These are phyloP conservation scores for Yamadazyma diospyri DNA, from an alignment of 1,139 yeast species.

Conservation along the genomic window DNA sequence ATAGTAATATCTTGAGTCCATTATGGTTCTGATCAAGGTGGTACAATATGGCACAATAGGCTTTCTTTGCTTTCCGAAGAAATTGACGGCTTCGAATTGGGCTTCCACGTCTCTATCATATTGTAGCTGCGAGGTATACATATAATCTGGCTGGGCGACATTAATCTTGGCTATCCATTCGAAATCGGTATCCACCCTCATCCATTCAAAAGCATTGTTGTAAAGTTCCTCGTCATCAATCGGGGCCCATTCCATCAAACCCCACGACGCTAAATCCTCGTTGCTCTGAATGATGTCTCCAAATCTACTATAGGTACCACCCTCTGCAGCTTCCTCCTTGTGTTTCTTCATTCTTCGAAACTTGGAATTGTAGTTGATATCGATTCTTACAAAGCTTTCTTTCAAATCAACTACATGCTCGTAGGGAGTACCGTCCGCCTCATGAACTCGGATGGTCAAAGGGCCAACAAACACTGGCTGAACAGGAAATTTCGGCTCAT, in stretches of 20 bases:
- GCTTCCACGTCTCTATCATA: conserved; percentile 97
- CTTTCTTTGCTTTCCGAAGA: conserved; percentile 58
- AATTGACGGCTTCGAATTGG: conserved; percentile 77
- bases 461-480: conserved; percentile 79
- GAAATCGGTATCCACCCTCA: conserved; percentile 92
- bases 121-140: conserved; percentile 90
- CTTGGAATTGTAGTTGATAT: conserved; percentile 92
- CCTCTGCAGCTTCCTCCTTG: conserved; percentile 40
- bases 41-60: conserved; percentile 71
- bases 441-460: conserved; percentile 94
- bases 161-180: conserved; percentile 90
- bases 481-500: conserved; percentile 34
- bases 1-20: conserved; percentile 84
- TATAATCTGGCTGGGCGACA: conserved; percentile 89
- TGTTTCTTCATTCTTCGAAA: conserved; percentile 68
- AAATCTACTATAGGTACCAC: conserved; percentile 52
- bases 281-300: conserved; percentile 73
- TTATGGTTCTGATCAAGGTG: conserved; percentile 69
- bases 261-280: conserved; percentile 68
- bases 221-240: conserved; percentile 61
- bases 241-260: conserved; percentile 66
- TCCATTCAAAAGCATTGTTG: conserved; percentile 95
- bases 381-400: conserved; percentile 80
- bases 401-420: conserved; percentile 94
- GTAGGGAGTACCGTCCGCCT: conserved; percentile 98